Evolutionary conservation across 2,329 filamentous ascomycete genomes (phyloP).

Genomic region (Pseudocercospora ulei): DNA sequence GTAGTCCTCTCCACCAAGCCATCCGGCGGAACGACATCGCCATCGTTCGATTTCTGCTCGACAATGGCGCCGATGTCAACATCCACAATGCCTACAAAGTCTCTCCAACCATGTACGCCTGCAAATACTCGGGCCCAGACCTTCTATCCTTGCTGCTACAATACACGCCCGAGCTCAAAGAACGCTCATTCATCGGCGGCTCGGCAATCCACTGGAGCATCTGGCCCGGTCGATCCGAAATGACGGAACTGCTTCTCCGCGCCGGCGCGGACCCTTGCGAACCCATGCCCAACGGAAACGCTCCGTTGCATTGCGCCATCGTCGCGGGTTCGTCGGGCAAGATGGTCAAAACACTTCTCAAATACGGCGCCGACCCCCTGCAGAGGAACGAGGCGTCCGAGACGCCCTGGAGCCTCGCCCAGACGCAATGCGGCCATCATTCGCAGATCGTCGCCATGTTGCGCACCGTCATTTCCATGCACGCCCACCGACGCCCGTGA

Average conservation of each 20-base stretch:
- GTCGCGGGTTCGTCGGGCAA: conserved; percentile 21
- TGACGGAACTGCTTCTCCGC: conserved; percentile 26
- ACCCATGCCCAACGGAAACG: conserved; percentile 27
- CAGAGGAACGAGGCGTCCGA: conserved; percentile 25
- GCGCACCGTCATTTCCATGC: conserved; percentile 16
- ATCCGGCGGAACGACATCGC: conserved; percentile 27
- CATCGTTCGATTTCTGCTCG: conserved; percentile 26
- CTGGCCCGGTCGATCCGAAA: conserved; percentile 24
- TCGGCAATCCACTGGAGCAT: conserved; percentile 30
- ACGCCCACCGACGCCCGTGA: conserved; percentile 4
- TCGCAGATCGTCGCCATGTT: conserved; percentile 14
- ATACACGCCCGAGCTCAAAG: conserved; percentile 26
- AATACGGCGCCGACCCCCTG: conserved; percentile 25
- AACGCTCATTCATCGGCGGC: conserved; percentile 28
- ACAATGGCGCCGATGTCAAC: conserved; percentile 27
- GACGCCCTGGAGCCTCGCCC: conserved; percentile 27
- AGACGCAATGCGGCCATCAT: conserved; percentile 14
- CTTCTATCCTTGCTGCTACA: conserved; percentile 27
- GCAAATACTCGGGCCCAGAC: conserved; percentile 24
- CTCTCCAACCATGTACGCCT: conserved; percentile 33
- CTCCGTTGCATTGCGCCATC: conserved; percentile 30
- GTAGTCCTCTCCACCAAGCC: conserved; percentile 31
- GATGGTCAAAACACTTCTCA: conserved; percentile 26
- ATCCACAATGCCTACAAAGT: conserved; percentile 29
- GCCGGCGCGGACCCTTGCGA: conserved; percentile 29